These are phyloP conservation scores for Isabelozyma pseudorhagii DNA, from an alignment of 805 yeast genomes.

Conservation along the genomic window DNA sequence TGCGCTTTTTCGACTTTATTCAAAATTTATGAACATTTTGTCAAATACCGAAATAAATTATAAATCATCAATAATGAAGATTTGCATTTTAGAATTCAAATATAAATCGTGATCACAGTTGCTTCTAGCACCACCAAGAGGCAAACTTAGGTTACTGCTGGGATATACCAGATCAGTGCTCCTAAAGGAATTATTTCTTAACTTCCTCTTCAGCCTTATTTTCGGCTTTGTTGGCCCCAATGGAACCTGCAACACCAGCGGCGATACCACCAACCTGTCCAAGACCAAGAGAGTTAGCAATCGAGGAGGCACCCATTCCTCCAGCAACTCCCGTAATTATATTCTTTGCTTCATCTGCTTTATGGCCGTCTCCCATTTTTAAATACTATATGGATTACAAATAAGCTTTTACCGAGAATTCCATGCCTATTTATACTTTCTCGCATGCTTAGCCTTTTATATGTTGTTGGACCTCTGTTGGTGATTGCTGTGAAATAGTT, in stretches of 20 bases:
- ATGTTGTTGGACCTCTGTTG: not conserved
- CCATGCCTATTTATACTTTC: not conserved
- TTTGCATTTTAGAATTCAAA: too few species aligned
- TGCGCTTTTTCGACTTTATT: too few species aligned
- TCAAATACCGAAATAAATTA: too few species aligned
- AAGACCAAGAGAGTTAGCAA: constrained; percentile 19
- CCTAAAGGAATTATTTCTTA: not conserved
- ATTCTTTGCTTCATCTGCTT: constrained; percentile 4
- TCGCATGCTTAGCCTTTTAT: not conserved
- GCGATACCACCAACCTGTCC: constrained; percentile 23
- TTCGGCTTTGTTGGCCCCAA: constrained; percentile 22
- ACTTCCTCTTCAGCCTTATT: constrained; percentile 16
- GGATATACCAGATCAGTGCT: too few species aligned
- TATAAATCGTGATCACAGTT: too few species aligned
- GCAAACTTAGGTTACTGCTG: too few species aligned
- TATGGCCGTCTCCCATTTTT: constrained; percentile 7
- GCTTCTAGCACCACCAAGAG: too few species aligned
- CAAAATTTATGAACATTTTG: too few species aligned
- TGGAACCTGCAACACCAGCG: constrained; percentile 21
- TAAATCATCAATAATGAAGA: too few species aligned
- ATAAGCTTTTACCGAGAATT: not conserved
- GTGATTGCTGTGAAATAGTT: not conserved
- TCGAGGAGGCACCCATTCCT: constrained; percentile 21
- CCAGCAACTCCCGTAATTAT: constrained; percentile 8
- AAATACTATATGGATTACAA: not conserved